Evolutionary conservation across 2,329 filamentous ascomycete genomes (phyloP).

Genomic region (Orbilia oligospora): DNA sequence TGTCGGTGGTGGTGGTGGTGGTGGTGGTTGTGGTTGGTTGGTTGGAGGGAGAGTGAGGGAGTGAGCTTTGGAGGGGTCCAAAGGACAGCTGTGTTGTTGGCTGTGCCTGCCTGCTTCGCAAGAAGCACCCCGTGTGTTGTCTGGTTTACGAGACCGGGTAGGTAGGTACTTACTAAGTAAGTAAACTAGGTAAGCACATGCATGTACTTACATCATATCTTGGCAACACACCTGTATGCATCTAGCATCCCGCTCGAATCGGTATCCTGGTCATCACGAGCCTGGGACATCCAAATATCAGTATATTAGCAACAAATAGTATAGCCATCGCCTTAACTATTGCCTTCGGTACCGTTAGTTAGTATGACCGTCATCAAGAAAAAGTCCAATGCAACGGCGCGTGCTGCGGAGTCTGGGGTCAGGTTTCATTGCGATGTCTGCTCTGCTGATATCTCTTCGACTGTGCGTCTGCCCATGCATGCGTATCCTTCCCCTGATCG

Average conservation of each 20-base stretch:
- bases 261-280: constrained; percentile 1
- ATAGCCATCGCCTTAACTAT: not conserved
- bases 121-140: too few species aligned
- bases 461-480: constrained; percentile 73
- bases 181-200: too few species aligned
- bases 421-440: constrained; percentile 99
- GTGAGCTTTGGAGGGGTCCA: not conserved
- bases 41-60: too few species aligned
- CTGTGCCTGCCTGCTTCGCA: not conserved
- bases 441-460: constrained; percentile 95
- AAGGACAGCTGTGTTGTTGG: constrained; percentile 28
- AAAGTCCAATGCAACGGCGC: constrained; percentile 71
- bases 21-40: not conserved
- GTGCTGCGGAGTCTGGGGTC: constrained; percentile 85
- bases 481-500: not conserved
- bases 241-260: constrained; percentile 5
- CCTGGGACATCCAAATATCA: too few species aligned
- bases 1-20: too few species aligned
- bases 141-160: too few species aligned
- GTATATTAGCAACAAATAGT: too few species aligned
- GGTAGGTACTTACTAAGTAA: too few species aligned
- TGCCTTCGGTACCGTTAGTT: constrained; percentile 24
- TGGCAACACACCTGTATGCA: not conserved
- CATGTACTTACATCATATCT: too few species aligned
- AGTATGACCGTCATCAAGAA: constrained; percentile 95